Conservation (phyloP, 768 basidiomycete genomes). For the Leucosporidium scottii region DNA sequence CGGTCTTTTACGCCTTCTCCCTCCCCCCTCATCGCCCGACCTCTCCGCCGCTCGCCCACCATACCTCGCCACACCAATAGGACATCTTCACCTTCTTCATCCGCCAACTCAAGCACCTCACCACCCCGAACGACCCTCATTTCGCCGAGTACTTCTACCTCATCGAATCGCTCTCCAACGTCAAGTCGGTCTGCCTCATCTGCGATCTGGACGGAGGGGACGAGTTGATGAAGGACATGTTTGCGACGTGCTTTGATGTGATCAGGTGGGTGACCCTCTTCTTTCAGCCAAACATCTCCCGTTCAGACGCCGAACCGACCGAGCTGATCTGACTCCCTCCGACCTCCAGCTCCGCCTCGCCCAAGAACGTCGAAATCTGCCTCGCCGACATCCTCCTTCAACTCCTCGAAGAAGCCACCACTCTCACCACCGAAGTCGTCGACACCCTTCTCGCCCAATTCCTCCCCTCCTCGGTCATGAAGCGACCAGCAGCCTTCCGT, state of each 20-base stretch:
- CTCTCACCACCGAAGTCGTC: conserved; percentile 69
- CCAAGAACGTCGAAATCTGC: conserved; percentile 75
- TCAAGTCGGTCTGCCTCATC: conserved; percentile 88
- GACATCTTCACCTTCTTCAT: conserved; percentile 98
- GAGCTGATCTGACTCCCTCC: conserved; percentile 19
- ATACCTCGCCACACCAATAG: conserved; percentile 41
- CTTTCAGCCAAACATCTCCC: neutral
- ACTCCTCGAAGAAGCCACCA: conserved; percentile 74
- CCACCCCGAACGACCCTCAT: conserved; percentile 55
- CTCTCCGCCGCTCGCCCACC: neutral
- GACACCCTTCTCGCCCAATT: conserved; percentile 81
- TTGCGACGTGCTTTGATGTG: conserved; percentile 72
- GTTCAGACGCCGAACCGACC: no score
- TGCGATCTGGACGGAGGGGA: conserved; percentile 85
- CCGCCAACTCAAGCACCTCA: conserved; percentile 55
- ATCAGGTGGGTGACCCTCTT: conserved; percentile 49
- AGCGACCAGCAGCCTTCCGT: conserved; percentile 52
- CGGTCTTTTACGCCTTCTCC: neutral
- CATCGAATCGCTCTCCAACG: conserved; percentile 84
- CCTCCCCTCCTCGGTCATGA: conserved; percentile 49
- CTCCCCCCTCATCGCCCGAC: neutral
- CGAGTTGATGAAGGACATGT: conserved; percentile 72
- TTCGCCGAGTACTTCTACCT: conserved; percentile 86
- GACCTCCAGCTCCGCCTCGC: conserved; percentile 51
- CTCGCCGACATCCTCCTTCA: conserved; percentile 85